Evolutionary conservation across 31 red algal species (phyloP).

Genomic region (Porphyra umbilicalis): DNA sequence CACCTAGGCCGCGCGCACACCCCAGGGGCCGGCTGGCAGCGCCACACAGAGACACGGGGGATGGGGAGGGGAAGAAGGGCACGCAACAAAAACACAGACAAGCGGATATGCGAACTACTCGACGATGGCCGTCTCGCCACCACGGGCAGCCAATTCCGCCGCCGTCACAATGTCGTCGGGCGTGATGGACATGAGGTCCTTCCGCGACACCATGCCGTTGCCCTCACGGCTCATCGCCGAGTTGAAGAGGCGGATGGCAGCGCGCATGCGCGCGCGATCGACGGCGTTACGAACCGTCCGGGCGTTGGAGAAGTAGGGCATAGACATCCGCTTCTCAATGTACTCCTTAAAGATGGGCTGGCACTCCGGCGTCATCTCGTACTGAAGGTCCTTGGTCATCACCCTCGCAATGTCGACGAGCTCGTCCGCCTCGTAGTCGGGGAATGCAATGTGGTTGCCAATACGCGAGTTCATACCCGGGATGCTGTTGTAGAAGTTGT

Average conservation of each 20-base stretch:
- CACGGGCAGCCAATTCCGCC: slow-evolving; percentile 62
- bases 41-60: background rate
- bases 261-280: slow-evolving; percentile 95
- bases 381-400: slow-evolving; percentile 69
- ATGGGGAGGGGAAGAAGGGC: background rate
- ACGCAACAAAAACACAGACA: background rate
- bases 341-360: slow-evolving; percentile 58
- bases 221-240: slow-evolving; percentile 50
- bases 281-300: slow-evolving; percentile 96
- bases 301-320: slow-evolving; percentile 99
- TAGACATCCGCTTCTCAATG: slow-evolving; percentile 90
- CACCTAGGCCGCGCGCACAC: background rate
- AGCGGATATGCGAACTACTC: slow-evolving; percentile 47
- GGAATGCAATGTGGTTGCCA: slow-evolving; percentile 97
- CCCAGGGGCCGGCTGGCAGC: too few relatives aligned
- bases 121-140: slow-evolving; percentile 74
- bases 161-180: slow-evolving; percentile 76
- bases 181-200: slow-evolving; percentile 68
- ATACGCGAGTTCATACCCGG: slow-evolving; percentile 97
- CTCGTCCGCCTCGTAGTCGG: slow-evolving; percentile 88
- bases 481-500: slow-evolving; percentile 90
- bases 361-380: slow-evolving; percentile 54
- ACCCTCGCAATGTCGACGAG: slow-evolving; percentile 90
- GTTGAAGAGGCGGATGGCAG: slow-evolving; percentile 95
- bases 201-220: slow-evolving; percentile 72